Base-by-base conservation (phyloP, 2,329 filamentous ascomycete genomes). In the Beauveria rudraprayagi region DNA sequence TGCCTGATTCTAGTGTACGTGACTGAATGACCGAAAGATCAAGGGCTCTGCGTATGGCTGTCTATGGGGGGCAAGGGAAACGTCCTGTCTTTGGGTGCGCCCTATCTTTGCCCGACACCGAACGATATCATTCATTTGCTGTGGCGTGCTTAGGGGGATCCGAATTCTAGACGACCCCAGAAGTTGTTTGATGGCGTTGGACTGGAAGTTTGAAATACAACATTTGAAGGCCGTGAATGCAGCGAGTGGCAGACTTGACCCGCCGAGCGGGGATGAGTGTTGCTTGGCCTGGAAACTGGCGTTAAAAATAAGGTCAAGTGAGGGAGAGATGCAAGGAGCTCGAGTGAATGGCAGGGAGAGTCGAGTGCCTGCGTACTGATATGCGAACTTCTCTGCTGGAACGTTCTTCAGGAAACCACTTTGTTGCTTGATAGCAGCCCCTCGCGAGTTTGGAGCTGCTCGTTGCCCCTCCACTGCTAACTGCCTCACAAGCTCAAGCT, bases 61-160 rank as follows among this genome's bases (percentile, higher is more conserved):
- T 37, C 11, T 14, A 14, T 37, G 34, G 11, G 34, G 34, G 3
- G 34, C 11, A 26, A 26, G 24, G 24, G 24, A 26, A 5, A 26
- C 24, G 11, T 11, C 34, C 34, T 37, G 14, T 37, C 3, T 11
- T 34, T 34, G 10, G 10, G 30, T 3, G 30, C 5, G 11, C 30
- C 30, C 30, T 37, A 37, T 37, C 7, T 50, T 64, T 53, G 54
- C 57, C 16, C 41, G 30, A 11, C n/a, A 53, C 43, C 63, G 62
- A 46, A 66, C 52, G 24, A 62, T 63, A 10, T 44, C 41, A 43
- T 66, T 66, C 59, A 66, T 64, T 44, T 64, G 11, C 34, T 16
- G 11, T 37, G 34, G 34, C 34, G 14, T 37, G 34, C 1, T 10
- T 16, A 6, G 11, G 34, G 30, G 30, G 34, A 1, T 6, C 16